Evolutionary conservation across 345 rosid species (phyloP).

Genomic region (rapeseed (Brassica napus)): DNA sequence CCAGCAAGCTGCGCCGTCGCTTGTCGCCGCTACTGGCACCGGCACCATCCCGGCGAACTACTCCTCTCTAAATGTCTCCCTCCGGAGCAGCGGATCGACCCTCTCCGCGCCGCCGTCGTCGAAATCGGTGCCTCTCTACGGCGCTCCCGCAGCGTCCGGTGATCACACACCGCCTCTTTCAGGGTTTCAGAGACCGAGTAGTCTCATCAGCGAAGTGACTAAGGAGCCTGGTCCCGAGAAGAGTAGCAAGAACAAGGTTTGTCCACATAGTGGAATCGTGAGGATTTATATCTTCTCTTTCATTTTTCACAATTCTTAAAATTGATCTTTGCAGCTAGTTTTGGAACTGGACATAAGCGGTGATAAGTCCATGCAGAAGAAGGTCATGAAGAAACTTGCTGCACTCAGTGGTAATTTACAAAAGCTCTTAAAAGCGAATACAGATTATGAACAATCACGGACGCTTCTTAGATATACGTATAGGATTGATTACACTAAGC

Average conservation of each 20-base stretch:
- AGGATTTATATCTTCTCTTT: background rate
- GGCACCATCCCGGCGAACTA: constrained; percentile 80
- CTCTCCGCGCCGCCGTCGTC: constrained; percentile 57
- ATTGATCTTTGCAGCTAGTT: background rate
- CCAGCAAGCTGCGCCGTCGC: constrained; percentile 72
- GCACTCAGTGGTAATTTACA: background rate
- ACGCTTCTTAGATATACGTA: background rate
- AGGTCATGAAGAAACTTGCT: background rate
- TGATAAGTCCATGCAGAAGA: background rate
- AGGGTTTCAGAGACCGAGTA: constrained; percentile 46
- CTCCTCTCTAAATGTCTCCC: constrained; percentile 58
- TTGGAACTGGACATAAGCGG: background rate
- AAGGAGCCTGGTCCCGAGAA: too few relatives aligned
- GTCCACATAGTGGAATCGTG: background rate
- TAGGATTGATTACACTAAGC: background rate
- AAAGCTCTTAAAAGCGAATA: background rate
- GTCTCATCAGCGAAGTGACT: too few relatives aligned
- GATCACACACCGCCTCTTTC: constrained; percentile 48
- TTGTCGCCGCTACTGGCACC: constrained; percentile 74
- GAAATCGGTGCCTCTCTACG: constrained; percentile 63
- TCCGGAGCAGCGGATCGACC: constrained; percentile 68
- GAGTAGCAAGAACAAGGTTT: too few relatives aligned
- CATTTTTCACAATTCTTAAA: background rate
- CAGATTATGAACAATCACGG: background rate
- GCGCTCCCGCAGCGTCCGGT: constrained; percentile 51